phyloP scores from a whole-genome alignment of 257 asterid species.

The Solanum chilense region DNA sequence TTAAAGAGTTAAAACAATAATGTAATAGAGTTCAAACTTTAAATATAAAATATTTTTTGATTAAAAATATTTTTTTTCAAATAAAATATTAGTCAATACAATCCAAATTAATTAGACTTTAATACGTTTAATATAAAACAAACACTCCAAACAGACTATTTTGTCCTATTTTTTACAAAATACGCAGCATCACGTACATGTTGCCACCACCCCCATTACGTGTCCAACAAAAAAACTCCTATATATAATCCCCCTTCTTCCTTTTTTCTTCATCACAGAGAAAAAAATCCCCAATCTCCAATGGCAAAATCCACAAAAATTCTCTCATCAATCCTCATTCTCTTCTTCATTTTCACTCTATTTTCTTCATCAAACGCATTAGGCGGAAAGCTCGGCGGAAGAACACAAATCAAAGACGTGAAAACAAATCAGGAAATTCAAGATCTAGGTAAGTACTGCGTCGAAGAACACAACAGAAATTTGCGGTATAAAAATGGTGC shows the following conservation, averaged over 20 bases:
- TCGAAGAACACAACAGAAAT: slow-evolving; percentile 24
- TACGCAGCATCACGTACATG: background rate
- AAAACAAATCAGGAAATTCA: slow-evolving; percentile 2
- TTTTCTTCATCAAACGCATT: background rate
- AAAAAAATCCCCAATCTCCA: background rate
- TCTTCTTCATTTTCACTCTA: background rate
- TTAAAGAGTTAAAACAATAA: background rate
- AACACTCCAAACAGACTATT: background rate
- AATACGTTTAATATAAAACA: background rate
- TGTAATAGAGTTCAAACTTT: accelerated
- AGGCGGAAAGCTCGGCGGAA: slow-evolving; percentile 1
- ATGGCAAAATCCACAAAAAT: background rate
- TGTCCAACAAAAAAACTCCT: background rate
- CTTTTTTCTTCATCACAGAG: background rate
- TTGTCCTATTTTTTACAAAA: background rate
- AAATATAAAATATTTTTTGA: accelerated
- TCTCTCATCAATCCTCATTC: background rate
- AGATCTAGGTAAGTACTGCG: background rate
- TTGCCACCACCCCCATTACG: background rate
- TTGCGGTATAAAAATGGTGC: background rate
- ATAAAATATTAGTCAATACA: accelerated
- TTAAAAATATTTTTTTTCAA: accelerated
- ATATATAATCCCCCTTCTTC: background rate
- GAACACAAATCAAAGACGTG: background rate
- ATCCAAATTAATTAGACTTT: no score